Conservation (phyloP, 2,329 filamentous ascomycete species). For the Nemania sp. region DNA sequence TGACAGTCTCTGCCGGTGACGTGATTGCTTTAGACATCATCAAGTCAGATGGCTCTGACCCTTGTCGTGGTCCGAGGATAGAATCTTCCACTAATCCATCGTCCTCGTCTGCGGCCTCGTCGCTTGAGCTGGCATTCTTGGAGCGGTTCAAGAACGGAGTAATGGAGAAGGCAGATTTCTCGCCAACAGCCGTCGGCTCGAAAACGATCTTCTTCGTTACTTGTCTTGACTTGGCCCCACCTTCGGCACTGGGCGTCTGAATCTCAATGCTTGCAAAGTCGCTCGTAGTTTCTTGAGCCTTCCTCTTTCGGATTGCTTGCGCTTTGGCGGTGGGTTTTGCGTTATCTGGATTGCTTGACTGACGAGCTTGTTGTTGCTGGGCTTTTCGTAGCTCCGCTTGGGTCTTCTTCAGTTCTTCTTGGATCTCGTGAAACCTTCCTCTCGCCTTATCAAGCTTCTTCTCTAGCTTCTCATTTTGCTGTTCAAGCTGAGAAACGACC, state of each 20-base stretch:
- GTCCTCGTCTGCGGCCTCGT: slow-evolving; percentile 41
- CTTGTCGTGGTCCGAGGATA: slow-evolving; percentile 26
- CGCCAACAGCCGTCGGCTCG: slow-evolving; percentile 66
- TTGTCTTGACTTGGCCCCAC: slow-evolving; percentile 43
- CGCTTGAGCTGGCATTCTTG: slow-evolving; percentile 58
- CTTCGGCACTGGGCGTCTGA: slow-evolving; percentile 45
- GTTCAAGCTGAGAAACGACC: slow-evolving; percentile 62
- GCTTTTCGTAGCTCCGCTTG: slow-evolving; percentile 49
- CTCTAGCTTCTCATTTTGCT: slow-evolving; percentile 66
- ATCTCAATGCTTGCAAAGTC: slow-evolving; percentile 52
- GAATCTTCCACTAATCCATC: slow-evolving; percentile 36
- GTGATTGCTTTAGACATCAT: slow-evolving; percentile 14
- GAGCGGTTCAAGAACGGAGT: slow-evolving; percentile 88
- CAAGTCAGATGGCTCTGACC: slow-evolving; percentile 6
- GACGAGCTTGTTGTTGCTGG: slow-evolving; percentile 44
- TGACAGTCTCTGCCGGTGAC: slow-evolving; percentile 17
- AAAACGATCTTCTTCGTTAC: slow-evolving; percentile 59
- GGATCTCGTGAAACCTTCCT: slow-evolving; percentile 68
- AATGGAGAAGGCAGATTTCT: slow-evolving; percentile 92
- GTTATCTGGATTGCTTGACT: slow-evolving; percentile 39
- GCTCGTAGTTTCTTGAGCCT: slow-evolving; percentile 49
- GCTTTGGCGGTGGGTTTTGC: slow-evolving; percentile 41
- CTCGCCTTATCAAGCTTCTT: slow-evolving; percentile 71
- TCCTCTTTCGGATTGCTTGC: slow-evolving; percentile 50
- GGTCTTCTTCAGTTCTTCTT: slow-evolving; percentile 71